Conservation (phyloP, 768 basidiomycete genomes). For the Russula vinacea region DNA sequence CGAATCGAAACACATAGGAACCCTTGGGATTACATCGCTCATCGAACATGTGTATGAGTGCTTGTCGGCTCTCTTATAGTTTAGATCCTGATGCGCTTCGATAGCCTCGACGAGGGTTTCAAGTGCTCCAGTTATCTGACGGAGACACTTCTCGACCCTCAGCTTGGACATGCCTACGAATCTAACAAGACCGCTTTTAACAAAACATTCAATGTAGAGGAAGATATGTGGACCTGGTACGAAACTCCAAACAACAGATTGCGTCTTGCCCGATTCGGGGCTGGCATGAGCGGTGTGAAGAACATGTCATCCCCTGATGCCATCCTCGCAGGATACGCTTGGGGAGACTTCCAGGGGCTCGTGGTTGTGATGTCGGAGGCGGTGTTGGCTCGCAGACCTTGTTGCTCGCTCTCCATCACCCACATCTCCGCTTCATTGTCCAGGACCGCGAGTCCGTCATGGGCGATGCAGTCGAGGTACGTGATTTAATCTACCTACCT, state of each 20-base stretch:
- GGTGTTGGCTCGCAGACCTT: too few relatives aligned
- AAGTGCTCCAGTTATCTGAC: conserved; percentile 31
- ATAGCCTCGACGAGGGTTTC: conserved; percentile 18
- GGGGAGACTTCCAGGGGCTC: too few relatives aligned
- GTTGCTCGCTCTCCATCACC: too few relatives aligned
- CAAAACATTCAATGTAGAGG: conserved; percentile 11
- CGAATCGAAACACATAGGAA: conserved; percentile 30
- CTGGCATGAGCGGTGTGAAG: conserved; percentile 16
- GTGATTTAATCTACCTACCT: too few relatives aligned
- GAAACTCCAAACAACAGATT: conserved; percentile 15
- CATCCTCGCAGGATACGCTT: not conserved
- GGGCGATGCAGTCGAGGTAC: too few relatives aligned
- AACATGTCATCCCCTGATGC: conserved; percentile 7
- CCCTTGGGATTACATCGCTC: conserved; percentile 29
- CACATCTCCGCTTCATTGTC: too few relatives aligned
- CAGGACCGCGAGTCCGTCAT: too few relatives aligned
- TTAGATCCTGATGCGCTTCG: not conserved
- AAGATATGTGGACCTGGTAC: conserved; percentile 1
- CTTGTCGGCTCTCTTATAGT: not conserved
- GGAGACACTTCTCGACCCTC: conserved; percentile 30
- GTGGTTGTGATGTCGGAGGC: too few relatives aligned
- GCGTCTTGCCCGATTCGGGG: conserved; percentile 10
- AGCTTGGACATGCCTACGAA: conserved; percentile 6
- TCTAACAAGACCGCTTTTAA: conserved; percentile 13
- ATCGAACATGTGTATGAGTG: conserved; percentile 25